phyloP scores from a whole-genome alignment of 73 alveolate genomes.

The Symbiodinium pilosum region DNA sequence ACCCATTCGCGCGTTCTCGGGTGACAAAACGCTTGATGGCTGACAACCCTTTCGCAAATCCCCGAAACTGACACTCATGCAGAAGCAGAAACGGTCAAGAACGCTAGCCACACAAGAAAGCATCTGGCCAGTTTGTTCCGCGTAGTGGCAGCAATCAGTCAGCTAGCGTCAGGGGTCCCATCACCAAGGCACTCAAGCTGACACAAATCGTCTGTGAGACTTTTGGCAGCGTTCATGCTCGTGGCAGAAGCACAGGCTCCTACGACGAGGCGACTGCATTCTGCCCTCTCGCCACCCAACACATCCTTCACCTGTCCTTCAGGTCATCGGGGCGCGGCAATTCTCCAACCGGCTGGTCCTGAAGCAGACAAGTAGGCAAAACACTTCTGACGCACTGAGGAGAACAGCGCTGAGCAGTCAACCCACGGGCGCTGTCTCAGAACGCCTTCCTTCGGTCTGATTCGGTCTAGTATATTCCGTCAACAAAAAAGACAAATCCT shows the following conservation, averaged over 20 bases:
- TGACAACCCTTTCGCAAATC: too few relatives aligned
- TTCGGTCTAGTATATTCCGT: too few relatives aligned
- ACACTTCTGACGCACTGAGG: background rate
- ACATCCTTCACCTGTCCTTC: slow-evolving; percentile 12
- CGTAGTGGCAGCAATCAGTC: too few relatives aligned
- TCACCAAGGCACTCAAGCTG: background rate
- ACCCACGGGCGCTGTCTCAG: slow-evolving; percentile 74
- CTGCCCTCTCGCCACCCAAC: background rate
- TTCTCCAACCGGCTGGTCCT: slow-evolving; percentile 63
- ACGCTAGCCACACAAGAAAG: too few relatives aligned
- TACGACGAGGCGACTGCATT: background rate
- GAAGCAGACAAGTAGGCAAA: background rate
- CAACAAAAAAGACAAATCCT: too few relatives aligned
- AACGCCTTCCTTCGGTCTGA: slow-evolving; percentile 91
- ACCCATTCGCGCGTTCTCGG: too few relatives aligned
- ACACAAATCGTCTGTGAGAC: background rate
- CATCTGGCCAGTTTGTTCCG: too few relatives aligned
- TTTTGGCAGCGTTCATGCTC: background rate
- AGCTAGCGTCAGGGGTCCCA: too few relatives aligned
- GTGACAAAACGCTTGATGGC: too few relatives aligned
- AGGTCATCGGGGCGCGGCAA: slow-evolving; percentile 68
- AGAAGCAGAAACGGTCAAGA: too few relatives aligned
- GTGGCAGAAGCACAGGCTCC: background rate
- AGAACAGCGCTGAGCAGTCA: background rate
- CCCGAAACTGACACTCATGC: too few relatives aligned